Evolutionary conservation across 148 eudicot species (phyloP).

Genomic region (Bassia scoparia): DNA sequence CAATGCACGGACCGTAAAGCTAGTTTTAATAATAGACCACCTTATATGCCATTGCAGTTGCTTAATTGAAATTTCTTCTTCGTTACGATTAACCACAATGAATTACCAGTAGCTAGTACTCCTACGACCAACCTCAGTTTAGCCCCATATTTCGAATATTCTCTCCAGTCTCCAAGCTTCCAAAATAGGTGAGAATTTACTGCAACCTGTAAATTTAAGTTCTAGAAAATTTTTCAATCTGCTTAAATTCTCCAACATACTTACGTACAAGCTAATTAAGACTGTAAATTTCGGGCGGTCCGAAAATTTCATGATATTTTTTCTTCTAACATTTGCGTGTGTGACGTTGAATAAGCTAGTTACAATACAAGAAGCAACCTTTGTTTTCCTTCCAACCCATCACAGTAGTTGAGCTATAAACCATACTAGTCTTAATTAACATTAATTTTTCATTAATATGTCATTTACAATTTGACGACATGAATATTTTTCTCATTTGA

Average conservation of each 20-base stretch:
- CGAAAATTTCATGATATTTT: not conserved
- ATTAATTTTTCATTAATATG: slow-evolving; percentile 2
- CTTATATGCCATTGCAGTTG: too few species aligned
- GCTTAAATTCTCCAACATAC: not conserved
- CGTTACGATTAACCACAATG: too few species aligned
- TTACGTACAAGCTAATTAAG: too few species aligned
- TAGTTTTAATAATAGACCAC: too few species aligned
- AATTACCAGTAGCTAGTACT: too few species aligned
- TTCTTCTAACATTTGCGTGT: slow-evolving; percentile 26
- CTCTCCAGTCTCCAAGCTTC: not conserved
- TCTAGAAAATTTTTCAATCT: too few species aligned
- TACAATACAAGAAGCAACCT: slow-evolving; percentile 10
- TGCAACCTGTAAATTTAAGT: not conserved
- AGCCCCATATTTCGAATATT: not conserved
- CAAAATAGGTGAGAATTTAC: not conserved
- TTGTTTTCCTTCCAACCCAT: slow-evolving; percentile 38
- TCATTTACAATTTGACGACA: not conserved
- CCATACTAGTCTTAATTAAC: slow-evolving; percentile 8
- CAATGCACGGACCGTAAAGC: too few species aligned
- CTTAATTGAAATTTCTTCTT: too few species aligned
- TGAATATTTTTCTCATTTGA: not conserved
- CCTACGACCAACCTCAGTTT: too few species aligned
- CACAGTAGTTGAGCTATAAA: slow-evolving; percentile 49
- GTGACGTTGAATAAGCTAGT: slow-evolving; percentile 13
- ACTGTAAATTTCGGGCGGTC: not conserved